Base-by-base conservation (phyloP, 805 yeast species). In the Starmera caribaea region DNA sequence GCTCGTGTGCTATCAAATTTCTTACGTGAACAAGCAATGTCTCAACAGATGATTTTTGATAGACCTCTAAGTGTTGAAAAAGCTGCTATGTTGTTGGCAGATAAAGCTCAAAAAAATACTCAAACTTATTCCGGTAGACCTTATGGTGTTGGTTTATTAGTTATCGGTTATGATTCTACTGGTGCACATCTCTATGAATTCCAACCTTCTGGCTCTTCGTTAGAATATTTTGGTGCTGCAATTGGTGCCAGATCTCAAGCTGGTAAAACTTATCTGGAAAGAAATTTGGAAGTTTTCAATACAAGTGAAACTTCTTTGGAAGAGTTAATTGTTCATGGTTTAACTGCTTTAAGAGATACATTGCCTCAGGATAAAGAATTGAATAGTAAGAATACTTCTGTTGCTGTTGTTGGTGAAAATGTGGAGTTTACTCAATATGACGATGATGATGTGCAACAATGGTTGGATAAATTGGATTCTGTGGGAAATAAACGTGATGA, bases 241-340 rank as follows among this genome's bases (percentile, higher is more conserved):
- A 87, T 92, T 55, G 99, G 99, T 36, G 97, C 99, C 9, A 76
- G 99, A 58, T 90, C 97, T 3, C 99, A 92, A 65, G 97, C 97
- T 38, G 97, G 96, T 13, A 79, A 95, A 66, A 92, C 99, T 3
- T 92, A 87, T 52, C 67, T 92, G 57, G 99, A 92, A 63, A 79
- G 96, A 57, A 81, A 81, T 49, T 71, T 80, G 56, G 87, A 84
- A 30, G 67, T 69, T 27, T 84, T 86, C 49, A 71, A 73, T 40
- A 7, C 26, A 21, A 21, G 26, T 21, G 66, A 78, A 8, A 66
- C 74, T 11, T 66, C 72, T 31, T 64, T 77, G 33, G 94, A 87
- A 51, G 79, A 84, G 50, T 74, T 92, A 48, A 78, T 92, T 44
- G 77, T 81, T 34, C 88, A 79, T 51, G 97, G 95, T 4, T 79